Conservation (phyloP, 2,329 filamentous ascomycete genomes). For the Tympanopsis confertula region DNA sequence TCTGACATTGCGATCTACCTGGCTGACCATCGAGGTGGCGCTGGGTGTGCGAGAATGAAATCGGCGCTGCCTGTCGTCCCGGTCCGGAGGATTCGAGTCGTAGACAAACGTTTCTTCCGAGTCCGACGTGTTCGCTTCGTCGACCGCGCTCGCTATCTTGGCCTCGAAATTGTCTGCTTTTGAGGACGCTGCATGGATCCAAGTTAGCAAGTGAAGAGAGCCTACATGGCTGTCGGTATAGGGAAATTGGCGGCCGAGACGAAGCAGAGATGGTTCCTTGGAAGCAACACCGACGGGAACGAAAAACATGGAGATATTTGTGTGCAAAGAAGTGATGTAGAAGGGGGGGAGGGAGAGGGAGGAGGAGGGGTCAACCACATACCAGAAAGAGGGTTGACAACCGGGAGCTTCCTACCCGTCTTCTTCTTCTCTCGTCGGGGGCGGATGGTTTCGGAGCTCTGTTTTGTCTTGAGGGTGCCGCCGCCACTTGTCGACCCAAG, state of each 20-base stretch:
- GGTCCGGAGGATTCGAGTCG: constrained; percentile 83
- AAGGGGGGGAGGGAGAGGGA: not conserved
- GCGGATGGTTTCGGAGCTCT: constrained; percentile 89
- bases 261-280: not conserved
- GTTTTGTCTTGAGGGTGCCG: constrained; percentile 72
- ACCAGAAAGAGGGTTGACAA: constrained; percentile 63
- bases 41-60: constrained; percentile 93
- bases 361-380: constrained; percentile 27
- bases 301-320: too few relatives aligned
- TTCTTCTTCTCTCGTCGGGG: constrained; percentile 90
- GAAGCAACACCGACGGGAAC: too few relatives aligned
- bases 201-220: not conserved
- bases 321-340: constrained; percentile 1
- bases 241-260: not conserved
- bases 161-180: constrained; percentile 98
- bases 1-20: constrained; percentile 30
- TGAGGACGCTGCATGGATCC: constrained; percentile 59
- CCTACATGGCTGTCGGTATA: not conserved
- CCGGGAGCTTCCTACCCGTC: constrained; percentile 60
- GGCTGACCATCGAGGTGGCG: constrained; percentile 69
- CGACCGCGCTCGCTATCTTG: constrained; percentile 88
- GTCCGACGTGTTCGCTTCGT: constrained; percentile 91
- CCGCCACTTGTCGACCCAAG: constrained; percentile 54
- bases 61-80: constrained; percentile 50
- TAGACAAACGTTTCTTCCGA: constrained; percentile 98